These are phyloP conservation scores for Russula abietina DNA, from an alignment of 768 basidiomycete genomes.

Conservation along the genomic window DNA sequence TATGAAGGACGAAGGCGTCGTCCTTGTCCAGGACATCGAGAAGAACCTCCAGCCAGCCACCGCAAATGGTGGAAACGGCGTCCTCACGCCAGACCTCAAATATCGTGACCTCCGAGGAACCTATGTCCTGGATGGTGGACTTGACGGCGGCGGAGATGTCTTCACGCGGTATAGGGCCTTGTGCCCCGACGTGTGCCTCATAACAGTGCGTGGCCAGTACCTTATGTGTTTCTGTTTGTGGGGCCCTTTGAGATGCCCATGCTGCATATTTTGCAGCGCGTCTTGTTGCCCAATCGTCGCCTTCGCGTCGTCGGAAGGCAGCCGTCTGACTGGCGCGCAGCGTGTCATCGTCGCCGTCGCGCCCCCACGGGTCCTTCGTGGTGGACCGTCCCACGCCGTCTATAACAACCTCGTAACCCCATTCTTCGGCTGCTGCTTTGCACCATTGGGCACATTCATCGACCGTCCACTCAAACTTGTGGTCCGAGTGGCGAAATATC, in stretches of 20 bases:
- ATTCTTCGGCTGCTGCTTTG: constrained; percentile 45
- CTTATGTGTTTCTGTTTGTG: constrained; percentile 35
- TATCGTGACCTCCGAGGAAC: constrained; percentile 42
- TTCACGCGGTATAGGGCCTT: constrained; percentile 37
- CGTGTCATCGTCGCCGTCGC: constrained; percentile 48
- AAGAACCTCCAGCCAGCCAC: constrained; percentile 56
- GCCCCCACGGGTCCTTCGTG: constrained; percentile 65
- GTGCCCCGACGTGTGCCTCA: constrained; percentile 43
- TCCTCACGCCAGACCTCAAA: constrained; percentile 42
- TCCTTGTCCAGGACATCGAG: constrained; percentile 40
- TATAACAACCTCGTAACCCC: constrained; percentile 66
- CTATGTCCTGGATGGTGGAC: constrained; percentile 48
- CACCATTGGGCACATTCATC: constrained; percentile 72
- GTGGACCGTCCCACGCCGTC: constrained; percentile 52
- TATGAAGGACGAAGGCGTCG: constrained; percentile 3
- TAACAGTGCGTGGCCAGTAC: constrained; percentile 47
- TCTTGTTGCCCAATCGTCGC: constrained; percentile 28
- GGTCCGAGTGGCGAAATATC: constrained; percentile 74
- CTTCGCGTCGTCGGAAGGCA: constrained; percentile 48
- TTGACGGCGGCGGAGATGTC: constrained; percentile 48
- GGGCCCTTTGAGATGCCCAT: constrained; percentile 19
- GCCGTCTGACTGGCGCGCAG: constrained; percentile 65
- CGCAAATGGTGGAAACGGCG: constrained; percentile 45
- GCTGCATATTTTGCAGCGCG: constrained; percentile 31
- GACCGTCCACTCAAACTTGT: constrained; percentile 85